Percentiles rank a stretch among this genome's conserved stretches.
Evolutionary conservation across 139 green algal species (phyloP).

Genomic region (Dunaliella primolecta): DNA sequence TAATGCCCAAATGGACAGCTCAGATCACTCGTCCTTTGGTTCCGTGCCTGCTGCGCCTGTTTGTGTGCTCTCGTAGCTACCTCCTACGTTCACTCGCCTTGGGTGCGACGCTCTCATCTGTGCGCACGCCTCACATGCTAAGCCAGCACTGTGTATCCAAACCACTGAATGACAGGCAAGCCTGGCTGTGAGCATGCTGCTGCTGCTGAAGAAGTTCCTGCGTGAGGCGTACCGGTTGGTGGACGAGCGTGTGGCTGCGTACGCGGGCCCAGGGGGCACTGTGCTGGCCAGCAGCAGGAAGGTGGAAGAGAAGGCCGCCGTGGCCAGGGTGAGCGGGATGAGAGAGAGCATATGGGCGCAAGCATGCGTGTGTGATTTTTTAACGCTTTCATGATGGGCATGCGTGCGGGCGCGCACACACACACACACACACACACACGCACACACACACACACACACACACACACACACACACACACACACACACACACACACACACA

Average conservation of each 20-base stretch:
- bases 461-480: neutral
- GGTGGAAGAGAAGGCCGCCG: constrained; percentile 10
- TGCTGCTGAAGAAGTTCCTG: constrained; percentile 74
- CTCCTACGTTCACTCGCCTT: too few relatives aligned
- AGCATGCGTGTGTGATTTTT: too few relatives aligned
- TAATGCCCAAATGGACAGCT: too few relatives aligned
- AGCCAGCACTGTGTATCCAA: too few relatives aligned
- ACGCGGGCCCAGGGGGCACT: neutral
- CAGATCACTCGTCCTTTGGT: too few relatives aligned
- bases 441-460: neutral
- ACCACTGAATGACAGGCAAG: constrained; percentile 43
- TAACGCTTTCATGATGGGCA: constrained; percentile 11
- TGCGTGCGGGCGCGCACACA: constrained; percentile 4
- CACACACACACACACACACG: neutral
- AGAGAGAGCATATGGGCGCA: too few relatives aligned
- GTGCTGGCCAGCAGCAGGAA: neutral
- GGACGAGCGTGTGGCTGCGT: constrained; percentile 21
- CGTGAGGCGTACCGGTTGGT: constrained; percentile 54
- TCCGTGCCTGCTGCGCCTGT: too few relatives aligned
- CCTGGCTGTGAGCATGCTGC: constrained; percentile 58
- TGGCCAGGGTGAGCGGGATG: constrained; percentile 12
- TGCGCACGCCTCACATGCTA: too few relatives aligned
- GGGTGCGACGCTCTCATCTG: too few relatives aligned
- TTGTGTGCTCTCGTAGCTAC: too few relatives aligned
- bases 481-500: neutral